Conservation (phyloP, 2,329 filamentous ascomycete genomes). For the Paraphoma sp. region DNA sequence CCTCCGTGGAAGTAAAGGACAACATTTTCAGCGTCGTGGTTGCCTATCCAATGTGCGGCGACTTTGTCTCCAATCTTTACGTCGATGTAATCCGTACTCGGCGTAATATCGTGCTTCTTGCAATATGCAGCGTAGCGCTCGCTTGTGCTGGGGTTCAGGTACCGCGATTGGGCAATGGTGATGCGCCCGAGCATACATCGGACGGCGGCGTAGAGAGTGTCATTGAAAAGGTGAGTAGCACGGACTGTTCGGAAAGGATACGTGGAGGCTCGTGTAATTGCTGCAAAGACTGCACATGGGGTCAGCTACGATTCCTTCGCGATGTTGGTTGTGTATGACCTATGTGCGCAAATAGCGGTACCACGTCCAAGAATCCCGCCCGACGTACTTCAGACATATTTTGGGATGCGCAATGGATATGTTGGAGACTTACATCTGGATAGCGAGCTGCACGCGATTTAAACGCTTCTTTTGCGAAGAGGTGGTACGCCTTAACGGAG, state of each 20-base stretch:
- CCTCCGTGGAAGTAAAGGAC: conserved; percentile 33
- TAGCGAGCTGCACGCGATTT: no score
- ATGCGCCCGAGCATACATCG: conserved; percentile 19
- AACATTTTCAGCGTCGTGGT: conserved; percentile 22
- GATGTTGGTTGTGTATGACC: background rate
- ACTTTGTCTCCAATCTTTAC: conserved; percentile 6
- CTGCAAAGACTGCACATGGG: conserved; percentile 12
- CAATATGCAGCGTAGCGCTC: conserved; percentile 21
- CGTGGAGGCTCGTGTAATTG: conserved; percentile 15
- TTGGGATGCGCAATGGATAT: background rate
- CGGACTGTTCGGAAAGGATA: conserved; percentile 23
- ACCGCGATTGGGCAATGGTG: conserved; percentile 29
- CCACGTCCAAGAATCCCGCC: background rate
- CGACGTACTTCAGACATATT: background rate
- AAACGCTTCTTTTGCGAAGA: no score
- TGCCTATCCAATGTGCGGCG: conserved; percentile 33
- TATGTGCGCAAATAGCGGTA: conserved; percentile 4
- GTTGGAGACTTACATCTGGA: background rate
- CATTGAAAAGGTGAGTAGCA: conserved; percentile 16
- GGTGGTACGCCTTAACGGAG: background rate
- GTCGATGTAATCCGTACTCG: conserved; percentile 14
- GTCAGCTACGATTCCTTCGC: conserved; percentile 1
- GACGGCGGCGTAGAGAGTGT: conserved; percentile 23
- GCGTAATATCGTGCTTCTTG: conserved; percentile 11
- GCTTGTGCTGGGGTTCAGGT: conserved; percentile 19